Percentiles rank a stretch among this genome's conserved stretches.
phyloP scores from a whole-genome alignment of 1,284 basidiomycete genomes.

The Ustilago esculenta region DNA sequence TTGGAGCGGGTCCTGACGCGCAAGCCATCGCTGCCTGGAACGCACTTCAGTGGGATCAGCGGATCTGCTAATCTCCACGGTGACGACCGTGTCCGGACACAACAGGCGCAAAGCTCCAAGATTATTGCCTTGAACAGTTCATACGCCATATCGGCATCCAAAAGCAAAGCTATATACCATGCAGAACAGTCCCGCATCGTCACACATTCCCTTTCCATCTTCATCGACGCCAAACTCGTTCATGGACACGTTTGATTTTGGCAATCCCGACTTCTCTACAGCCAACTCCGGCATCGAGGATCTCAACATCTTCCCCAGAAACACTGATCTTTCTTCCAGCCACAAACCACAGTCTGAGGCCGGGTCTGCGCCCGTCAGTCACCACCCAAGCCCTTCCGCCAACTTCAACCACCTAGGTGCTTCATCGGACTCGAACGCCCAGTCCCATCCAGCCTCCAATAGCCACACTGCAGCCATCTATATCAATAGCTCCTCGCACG shows the following conservation, averaged over 20 bases:
- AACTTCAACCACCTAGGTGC: slow-evolving; percentile 3
- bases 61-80: too few relatives aligned
- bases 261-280: slow-evolving; percentile 39
- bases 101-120: too few relatives aligned
- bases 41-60: too few relatives aligned
- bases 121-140: too few relatives aligned
- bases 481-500: slow-evolving; percentile 24
- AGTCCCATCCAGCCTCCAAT: slow-evolving; percentile 5
- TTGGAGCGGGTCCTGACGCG: too few relatives aligned
- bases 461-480: slow-evolving; percentile 5
- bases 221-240: slow-evolving; percentile 46
- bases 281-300: slow-evolving; percentile 49
- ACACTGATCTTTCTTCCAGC: slow-evolving; percentile 8
- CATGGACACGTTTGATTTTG: slow-evolving; percentile 59
- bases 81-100: too few relatives aligned
- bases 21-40: too few relatives aligned
- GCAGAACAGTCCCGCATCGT: slow-evolving; percentile 42
- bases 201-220: slow-evolving; percentile 21
- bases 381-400: slow-evolving; percentile 45
- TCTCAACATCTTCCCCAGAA: slow-evolving; percentile 39
- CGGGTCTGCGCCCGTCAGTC: slow-evolving; percentile 39
- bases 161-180: slow-evolving; percentile 6
- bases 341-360: slow-evolving; percentile 29
- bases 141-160: neutral
- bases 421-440: slow-evolving; percentile 12